Conservation (phyloP, 768 basidiomycete species). For the Pulveroboletus sp. region DNA sequence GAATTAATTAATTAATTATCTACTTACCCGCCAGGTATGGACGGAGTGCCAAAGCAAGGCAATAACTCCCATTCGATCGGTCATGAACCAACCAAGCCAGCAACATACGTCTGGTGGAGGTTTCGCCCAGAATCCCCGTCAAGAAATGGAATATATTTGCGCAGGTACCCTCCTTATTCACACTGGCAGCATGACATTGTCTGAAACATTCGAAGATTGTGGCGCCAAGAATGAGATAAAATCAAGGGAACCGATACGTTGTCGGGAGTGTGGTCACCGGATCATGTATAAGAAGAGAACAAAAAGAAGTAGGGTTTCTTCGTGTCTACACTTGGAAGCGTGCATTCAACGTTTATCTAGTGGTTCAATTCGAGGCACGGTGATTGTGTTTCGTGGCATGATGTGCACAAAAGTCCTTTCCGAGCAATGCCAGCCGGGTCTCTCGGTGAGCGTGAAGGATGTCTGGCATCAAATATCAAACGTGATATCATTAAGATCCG, state of each 20-base stretch:
- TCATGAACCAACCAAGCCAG: slow-evolving; percentile 40
- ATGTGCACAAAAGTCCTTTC: too few relatives aligned
- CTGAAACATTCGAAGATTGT: slow-evolving; percentile 57
- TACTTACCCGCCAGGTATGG: too few relatives aligned
- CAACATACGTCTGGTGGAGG: slow-evolving; percentile 30
- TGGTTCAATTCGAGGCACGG: slow-evolving; percentile 35
- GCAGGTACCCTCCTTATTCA: slow-evolving; percentile 53
- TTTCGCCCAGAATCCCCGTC: slow-evolving; percentile 39
- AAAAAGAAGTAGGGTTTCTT: slow-evolving; percentile 68
- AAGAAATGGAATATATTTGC: slow-evolving; percentile 83
- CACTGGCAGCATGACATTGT: slow-evolving; percentile 1
- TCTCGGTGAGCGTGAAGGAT: too few relatives aligned
- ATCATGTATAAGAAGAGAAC: slow-evolving; percentile 99
- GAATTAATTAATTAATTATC: too few relatives aligned
- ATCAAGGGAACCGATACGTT: slow-evolving; percentile 89
- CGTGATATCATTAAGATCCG: too few relatives aligned
- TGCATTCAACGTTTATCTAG: slow-evolving; percentile 12
- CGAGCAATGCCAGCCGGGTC: too few relatives aligned
- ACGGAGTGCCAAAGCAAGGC: too few relatives aligned
- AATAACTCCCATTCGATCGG: slow-evolving; percentile 1
- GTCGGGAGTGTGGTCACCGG: slow-evolving; percentile 93
- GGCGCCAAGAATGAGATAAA: slow-evolving; percentile 90
- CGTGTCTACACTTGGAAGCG: not conserved
- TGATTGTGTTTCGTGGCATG: too few relatives aligned
- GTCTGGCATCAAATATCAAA: too few relatives aligned